Base-by-base conservation (phyloP, 2,329 filamentous ascomycete species). In the Phialocephala subalpina region DNA sequence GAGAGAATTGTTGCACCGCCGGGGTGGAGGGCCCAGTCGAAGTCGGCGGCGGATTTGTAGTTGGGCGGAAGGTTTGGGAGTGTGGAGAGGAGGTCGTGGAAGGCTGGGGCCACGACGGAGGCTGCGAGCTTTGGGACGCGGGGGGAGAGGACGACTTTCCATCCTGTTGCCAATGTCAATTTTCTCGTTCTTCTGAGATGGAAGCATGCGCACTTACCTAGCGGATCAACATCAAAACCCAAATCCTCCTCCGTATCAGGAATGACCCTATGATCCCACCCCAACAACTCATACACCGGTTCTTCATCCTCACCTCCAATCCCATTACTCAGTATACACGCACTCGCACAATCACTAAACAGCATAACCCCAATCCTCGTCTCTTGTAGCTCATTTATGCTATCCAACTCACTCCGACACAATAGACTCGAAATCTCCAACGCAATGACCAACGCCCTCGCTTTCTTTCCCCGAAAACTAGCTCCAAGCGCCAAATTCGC, bases 11-110 rank as follows among this genome's bases (percentile, higher is more conserved):
- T 87, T 0, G 87, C 82, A 20, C 90, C 90, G 4, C 90, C 90
- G 0, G 90, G 90, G 71, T 92, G 90, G 74, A 92, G 84, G 0
- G 89, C 90, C 90, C 90, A 92, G 79, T 92, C 90, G 69, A 91
- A 91, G 66, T 90, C 86, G 0, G 81, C 75, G 0, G 89, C 80
- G 0, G 75, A 69, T n/a, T 76, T 73, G 71, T 84, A 84, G 8
- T 76, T 72, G 5, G 75, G 73, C 0, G 86, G 84, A 2, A 87
- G 76, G 0, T 78, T 74, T 62, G 73, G 78, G 25, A 85, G 74
- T 8, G 82, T 82, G 6, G 82, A 77, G 36, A 89, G 73, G 16
- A 91, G 81, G 29, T 85, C 81, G 18, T 79, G 72, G 71, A 90
- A 91, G 4, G 85, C 82, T 3, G 85, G 82, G 1, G 78, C 77